Evolutionary conservation across 331 rosid genomes (phyloP).

Genomic region (Erythrophleum ivorense): DNA sequence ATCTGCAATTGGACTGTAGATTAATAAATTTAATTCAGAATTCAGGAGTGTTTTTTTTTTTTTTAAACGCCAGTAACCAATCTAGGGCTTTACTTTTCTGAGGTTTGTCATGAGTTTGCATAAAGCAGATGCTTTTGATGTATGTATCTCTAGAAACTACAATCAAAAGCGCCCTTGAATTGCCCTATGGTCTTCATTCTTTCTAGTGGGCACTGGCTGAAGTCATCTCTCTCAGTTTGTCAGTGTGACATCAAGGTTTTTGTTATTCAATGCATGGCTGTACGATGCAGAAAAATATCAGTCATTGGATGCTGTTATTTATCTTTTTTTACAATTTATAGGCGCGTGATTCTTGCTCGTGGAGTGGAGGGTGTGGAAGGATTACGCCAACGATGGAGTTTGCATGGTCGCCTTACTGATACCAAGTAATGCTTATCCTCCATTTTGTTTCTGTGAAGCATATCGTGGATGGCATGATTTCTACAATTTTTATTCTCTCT

Average conservation of each 20-base stretch:
- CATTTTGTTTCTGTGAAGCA: conserved; percentile 37
- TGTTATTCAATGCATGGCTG: background rate
- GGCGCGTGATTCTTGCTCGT: conserved; percentile 94
- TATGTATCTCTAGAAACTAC: conserved; percentile 15
- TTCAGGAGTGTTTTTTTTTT: background rate
- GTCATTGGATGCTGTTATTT: conserved; percentile 18
- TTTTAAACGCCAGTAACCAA: conserved; percentile 14
- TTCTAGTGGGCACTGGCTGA: background rate
- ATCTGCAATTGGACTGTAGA: background rate
- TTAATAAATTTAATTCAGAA: conserved; percentile 9
- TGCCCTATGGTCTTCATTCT: conserved; percentile 18
- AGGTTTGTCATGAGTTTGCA: conserved; percentile 2
- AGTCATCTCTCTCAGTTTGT: conserved; percentile 9
- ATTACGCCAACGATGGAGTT: conserved; percentile 93
- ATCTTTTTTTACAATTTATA: conserved; percentile 42
- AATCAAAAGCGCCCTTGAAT: conserved; percentile 10
- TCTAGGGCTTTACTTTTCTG: conserved; percentile 19
- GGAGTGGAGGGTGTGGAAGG: conserved; percentile 86
- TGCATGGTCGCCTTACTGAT: conserved; percentile 88
- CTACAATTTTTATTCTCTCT: background rate
- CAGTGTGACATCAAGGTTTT: background rate
- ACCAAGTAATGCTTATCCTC: conserved; percentile 63
- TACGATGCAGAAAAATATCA: conserved; percentile 14
- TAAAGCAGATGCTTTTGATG: background rate
- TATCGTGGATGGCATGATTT: conserved; percentile 33